Evolutionary conservation across 2,329 filamentous ascomycete species (phyloP), one percentile per base, ranked within the genome.

Genomic region (Trichoderma endophyticum): DNA sequence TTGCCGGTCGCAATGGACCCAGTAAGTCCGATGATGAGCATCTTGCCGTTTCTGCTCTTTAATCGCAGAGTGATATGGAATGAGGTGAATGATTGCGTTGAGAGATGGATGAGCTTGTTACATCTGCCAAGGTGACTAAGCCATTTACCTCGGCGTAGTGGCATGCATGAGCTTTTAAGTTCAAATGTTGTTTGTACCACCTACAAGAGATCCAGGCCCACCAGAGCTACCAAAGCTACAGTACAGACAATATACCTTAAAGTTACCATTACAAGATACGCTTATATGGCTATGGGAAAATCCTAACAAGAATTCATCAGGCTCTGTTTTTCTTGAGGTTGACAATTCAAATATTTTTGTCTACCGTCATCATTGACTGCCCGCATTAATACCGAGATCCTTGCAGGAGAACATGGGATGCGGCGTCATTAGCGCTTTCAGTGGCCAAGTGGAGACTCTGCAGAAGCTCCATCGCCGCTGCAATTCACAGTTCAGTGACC

Each of bases 1-100:
- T 99, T 99, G 81, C 96, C 96, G 6, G 96, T 99, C 73, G 96
- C 96, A 80, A 99, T 98, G 73, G 95, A 97, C 80, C 96, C 96
- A 9, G 96, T 99, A 30, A 99, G 90, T 71, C 96, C 96, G 77
- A 99, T 94, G 78, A 99, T 90, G 63, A 98, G 89, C 96, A 98
- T 98, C 8, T 18, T 63, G 30, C 18, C 9, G n/a, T 75, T 77
- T 30, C 48, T 24, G 28, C 11, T 36, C 26, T 69, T 12, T 14
- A 21, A 26, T 48, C 11, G 34, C 11, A 34, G 34, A 26, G 32
- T 18, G n/a, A 24, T 34, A 39, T 39, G 21, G 26, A 24, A 24
- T n/a, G 62, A 64, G 7, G 11, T 32, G 21, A 39, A 30, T 32
- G 62, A 51, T 32, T 34, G 32, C 26, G 21, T 18, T 6, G 18